phyloP scores from a whole-genome alignment of 345 rosid species.

The Salix viminalis region DNA sequence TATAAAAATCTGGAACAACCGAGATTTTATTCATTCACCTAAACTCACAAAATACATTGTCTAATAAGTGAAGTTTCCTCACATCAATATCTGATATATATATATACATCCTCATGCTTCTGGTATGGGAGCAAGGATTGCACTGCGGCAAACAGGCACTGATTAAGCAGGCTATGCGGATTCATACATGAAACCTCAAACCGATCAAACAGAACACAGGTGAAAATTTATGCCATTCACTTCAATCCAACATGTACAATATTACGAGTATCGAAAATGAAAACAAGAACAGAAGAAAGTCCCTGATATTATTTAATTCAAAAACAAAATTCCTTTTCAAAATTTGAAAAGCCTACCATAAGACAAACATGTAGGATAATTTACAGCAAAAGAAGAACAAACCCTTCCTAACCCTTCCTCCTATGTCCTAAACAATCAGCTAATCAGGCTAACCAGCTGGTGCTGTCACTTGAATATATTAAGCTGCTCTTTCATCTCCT shows the following conservation, averaged over 20 bases:
- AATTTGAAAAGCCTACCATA: neutral
- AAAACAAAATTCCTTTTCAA: no score
- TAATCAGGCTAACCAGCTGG: neutral
- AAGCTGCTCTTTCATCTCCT: neutral
- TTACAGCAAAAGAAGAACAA: neutral
- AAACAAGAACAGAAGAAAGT: neutral
- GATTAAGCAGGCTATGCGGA: neutral
- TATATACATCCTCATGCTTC: no score
- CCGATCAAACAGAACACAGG: no score
- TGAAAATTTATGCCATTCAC: neutral
- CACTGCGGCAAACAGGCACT: no score
- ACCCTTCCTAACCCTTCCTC: neutral
- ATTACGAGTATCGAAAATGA: neutral
- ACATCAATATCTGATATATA: no score
- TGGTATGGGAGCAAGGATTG: no score
- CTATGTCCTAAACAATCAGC: neutral
- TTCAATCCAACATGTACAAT: neutral
- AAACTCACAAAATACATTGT: no score
- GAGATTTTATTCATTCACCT: no score
- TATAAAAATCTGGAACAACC: no score
- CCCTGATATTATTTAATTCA: neutral
- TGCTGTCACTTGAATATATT: neutral
- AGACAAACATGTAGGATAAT: neutral
- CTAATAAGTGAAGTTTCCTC: no score
- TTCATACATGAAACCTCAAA: no score